phyloP scores from a whole-genome alignment of 441 rosid genomes.

The Arabidopsis hybrid region DNA sequence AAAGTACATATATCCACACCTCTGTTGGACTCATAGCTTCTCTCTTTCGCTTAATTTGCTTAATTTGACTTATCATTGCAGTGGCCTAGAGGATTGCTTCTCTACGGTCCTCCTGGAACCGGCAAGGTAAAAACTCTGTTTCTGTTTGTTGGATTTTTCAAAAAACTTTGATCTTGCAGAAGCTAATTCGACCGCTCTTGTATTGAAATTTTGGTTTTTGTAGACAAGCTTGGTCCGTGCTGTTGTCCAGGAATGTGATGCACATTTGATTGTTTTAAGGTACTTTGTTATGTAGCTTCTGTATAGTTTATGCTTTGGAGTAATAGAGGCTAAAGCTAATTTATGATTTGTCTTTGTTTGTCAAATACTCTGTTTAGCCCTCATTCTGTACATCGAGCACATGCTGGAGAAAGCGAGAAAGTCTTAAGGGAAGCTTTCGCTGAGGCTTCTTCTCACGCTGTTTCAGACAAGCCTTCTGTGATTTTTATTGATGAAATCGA shows the following conservation, averaged over 20 bases:
- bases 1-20: constrained; percentile 48
- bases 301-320: constrained; percentile 7
- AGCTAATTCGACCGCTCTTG: constrained; percentile 15
- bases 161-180: constrained; percentile 19
- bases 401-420: constrained; percentile 95
- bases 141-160: background rate
- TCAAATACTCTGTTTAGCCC: constrained; percentile 56
- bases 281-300: constrained; percentile 42
- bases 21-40: background rate
- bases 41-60: constrained; percentile 3
- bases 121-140: constrained; percentile 57
- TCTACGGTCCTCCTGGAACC: constrained; percentile 88
- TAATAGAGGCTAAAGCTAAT: constrained; percentile 12
- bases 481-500: constrained; percentile 96
- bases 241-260: constrained; percentile 81
- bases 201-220: constrained; percentile 15
- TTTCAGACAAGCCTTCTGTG: constrained; percentile 74
- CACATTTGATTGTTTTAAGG: constrained; percentile 84
- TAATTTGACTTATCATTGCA: constrained; percentile 42
- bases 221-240: constrained; percentile 97
- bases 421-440: constrained; percentile 81
- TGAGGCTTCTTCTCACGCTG: constrained; percentile 72
- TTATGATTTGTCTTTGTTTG: constrained; percentile 26
- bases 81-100: constrained; percentile 91
- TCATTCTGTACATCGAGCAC: constrained; percentile 80